Base-by-base conservation (phyloP, 148 eudicot species). In the Vaccinium myrtillus region DNA sequence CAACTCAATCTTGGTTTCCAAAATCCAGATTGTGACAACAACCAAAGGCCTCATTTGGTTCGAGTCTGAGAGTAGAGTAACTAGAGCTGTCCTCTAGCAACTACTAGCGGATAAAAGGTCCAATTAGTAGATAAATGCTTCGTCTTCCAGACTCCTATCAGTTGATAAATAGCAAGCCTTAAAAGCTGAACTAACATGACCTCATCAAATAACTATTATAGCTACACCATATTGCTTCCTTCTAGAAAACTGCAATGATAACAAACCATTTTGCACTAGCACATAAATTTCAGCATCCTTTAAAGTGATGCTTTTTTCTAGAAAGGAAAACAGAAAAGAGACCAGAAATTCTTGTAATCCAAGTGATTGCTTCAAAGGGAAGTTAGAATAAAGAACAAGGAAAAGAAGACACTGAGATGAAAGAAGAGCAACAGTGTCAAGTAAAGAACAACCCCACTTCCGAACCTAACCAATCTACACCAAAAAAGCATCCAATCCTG, bases 311-410 rank as follows among this genome's bases (percentile, higher is more conserved):
- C 12, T 2, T 63, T n/a, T 11, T n/a, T 61, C 67, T 15, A 61
- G 9, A 58, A 63, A 63, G 69, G 27, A n/a, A 63, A 63, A 63
- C 69, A 79, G 46, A 21, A 15, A 58, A 61, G 55, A 13, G 27
- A 77, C 14, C 19, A 39, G 30, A 25, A 79, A 83, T 53, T 76
- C 59, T 81, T 80, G 79, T 70, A 48, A 59, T 74, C 46, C 82
- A 32, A 81, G 61, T 85, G 88, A 86, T 87, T 84, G 88, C 91
- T 87, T 86, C 90, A 88, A 84, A 85, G 25, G 14, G 79, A 81
- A 87, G 87, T 65, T 65, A 58, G 6, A 43, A 67, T 63, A 73
- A 48, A 75, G 80, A 80, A 83, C 46, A 76, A 78, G 84, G 51
- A 76, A 78, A 79, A 75, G 86, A 65, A 86, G 81, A 74, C 75